Base-by-base conservation (phyloP, 495 filamentous ascomycete genomes). In the Daldinia bambusicola region DNA sequence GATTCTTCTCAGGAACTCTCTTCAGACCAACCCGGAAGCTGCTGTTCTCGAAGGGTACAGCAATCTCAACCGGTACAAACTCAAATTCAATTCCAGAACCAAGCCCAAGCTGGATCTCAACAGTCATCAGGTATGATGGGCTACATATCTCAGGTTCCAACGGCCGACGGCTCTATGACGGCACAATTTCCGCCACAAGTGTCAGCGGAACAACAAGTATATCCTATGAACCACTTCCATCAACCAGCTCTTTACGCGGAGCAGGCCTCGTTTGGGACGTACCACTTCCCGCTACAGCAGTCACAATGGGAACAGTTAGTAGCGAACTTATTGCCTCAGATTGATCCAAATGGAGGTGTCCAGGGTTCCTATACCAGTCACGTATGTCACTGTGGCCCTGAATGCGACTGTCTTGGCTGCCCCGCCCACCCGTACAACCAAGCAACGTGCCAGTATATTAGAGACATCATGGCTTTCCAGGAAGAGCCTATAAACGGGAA, bases 391-490 rank as follows among this genome's bases (percentile, higher is more conserved):
- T 90, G 93, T 75, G 87, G 93, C 67, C 82, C 89, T 55, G 81
- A 81, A 0, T 94, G 91, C 70, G 80, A 90, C 63, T 94, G 91
- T 70, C 71, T 92, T 26, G 90, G 87, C 20, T 94, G 91, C 72
- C 78, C 86, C 22, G 82, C 85, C 40, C 91, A 94, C 74, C 91
- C 91, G 4, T 93, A 88, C 75, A 94, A 94, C 74, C 79, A 86
- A 20, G 84, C 87, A n/a, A 92, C 89, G n/a, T 81, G 82, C 41
- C 82, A 89, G 50, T 90, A 90, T 73, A 87, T 93, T 37, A 76
- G 79, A 10, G 80, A 81, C 8, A 75, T 75, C 2, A 77, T 72
- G 71, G 43, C 16, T 4, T 51, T 69, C 34, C 69, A 74, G 2
- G 61, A 75, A 43, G 30, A 63, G 26, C 51, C 59, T 36, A 53